These are phyloP conservation scores for Juglanconis sp. DNA, from an alignment of 2,329 filamentous ascomycete species.

Conservation along the genomic window DNA sequence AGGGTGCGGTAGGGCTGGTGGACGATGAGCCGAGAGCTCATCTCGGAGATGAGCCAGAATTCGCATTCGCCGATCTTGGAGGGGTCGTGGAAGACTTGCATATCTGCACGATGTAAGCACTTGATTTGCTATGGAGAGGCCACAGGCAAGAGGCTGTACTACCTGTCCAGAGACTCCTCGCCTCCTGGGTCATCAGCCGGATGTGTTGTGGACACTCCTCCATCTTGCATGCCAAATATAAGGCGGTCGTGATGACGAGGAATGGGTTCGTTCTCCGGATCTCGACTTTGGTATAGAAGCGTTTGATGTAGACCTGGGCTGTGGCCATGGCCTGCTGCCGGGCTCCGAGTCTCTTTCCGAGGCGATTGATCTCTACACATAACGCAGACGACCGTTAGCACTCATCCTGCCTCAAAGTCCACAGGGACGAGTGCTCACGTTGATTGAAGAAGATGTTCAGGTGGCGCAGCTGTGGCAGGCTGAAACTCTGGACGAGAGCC, in stretches of 20 bases:
- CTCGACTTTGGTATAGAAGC: slow-evolving; percentile 89
- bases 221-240: slow-evolving; percentile 97
- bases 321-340: slow-evolving; percentile 92
- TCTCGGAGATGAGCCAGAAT: slow-evolving; percentile 86
- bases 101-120: slow-evolving; percentile 13
- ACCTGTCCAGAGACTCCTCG: slow-evolving; percentile 78
- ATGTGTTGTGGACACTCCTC: slow-evolving; percentile 98
- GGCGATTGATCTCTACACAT: slow-evolving; percentile 67
- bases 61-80: slow-evolving; percentile 90
- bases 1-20: slow-evolving; percentile 88
- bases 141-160: neutral
- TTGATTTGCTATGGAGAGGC: neutral
- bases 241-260: slow-evolving; percentile 84
- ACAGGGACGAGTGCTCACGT: slow-evolving; percentile 52
- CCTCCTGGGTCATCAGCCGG: slow-evolving; percentile 81
- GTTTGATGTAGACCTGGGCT: slow-evolving; percentile 89
- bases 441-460: slow-evolving; percentile 90
- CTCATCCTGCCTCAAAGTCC: neutral
- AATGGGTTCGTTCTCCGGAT: slow-evolving; percentile 92
- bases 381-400: slow-evolving; percentile 1
- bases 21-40: slow-evolving; percentile 84
- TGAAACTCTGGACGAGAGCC: slow-evolving; percentile 71
- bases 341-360: slow-evolving; percentile 79
- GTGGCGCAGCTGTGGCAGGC: slow-evolving; percentile 76
- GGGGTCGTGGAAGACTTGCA: slow-evolving; percentile 58